A percentile compares a stretch with the other conserved stretches of the same genome.
phyloP scores from a whole-genome alignment of 495 filamentous ascomycete species.

The Aspergillus incahuasiensis region DNA sequence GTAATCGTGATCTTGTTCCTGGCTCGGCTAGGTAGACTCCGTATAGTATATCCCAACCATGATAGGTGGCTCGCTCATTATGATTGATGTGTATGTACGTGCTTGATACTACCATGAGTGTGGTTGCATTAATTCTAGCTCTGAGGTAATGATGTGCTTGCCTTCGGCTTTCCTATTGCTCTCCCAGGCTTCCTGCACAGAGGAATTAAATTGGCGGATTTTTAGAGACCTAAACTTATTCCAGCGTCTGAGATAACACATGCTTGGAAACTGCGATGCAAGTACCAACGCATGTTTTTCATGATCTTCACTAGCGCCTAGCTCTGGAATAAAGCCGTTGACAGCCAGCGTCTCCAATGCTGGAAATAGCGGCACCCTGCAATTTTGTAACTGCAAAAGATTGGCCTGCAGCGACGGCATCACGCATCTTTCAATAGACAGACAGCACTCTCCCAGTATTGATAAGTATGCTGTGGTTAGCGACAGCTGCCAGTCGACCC shows the following conservation, averaged over 20 bases:
- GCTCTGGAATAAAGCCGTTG: not conserved
- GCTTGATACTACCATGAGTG: no score
- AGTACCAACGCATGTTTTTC: not conserved
- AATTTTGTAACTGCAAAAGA: not conserved
- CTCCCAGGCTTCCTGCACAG: not conserved
- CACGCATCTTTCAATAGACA: not conserved
- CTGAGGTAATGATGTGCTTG: not conserved
- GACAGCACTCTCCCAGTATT: not conserved
- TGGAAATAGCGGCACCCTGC: not conserved
- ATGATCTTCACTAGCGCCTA: not conserved
- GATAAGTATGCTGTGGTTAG: not conserved
- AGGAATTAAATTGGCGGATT: not conserved
- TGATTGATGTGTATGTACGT: no score
- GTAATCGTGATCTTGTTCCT: no score
- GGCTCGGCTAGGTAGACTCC: no score
- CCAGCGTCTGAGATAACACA: not conserved
- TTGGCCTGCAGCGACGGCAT: not conserved
- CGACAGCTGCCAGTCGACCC: not conserved
- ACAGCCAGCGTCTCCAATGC: not conserved
- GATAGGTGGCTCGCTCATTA: no score
- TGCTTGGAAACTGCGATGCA: not conserved
- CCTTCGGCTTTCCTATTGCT: not conserved
- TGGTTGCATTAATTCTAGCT: no score
- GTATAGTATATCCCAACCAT: no score
- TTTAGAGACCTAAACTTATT: not conserved